Base-by-base conservation (phyloP, 176 grass and related monocot species). In the Aegilops tauschii region DNA sequence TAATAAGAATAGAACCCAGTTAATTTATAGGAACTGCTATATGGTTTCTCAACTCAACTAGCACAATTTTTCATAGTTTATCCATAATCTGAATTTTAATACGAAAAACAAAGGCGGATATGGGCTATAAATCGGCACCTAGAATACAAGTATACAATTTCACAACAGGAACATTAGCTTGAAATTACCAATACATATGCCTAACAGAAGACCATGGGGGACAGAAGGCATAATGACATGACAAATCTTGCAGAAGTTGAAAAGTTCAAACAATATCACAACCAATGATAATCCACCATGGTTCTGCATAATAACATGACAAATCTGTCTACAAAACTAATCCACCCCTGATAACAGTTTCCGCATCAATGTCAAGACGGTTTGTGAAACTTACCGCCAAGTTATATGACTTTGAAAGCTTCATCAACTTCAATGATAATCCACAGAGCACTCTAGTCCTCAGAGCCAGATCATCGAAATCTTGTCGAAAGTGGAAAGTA, bases 401-500 rank as follows among this genome's bases (percentile, higher is more conserved):
- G 82, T 91, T 92, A 88, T 85, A 84, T 52, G 56, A 76, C 75
- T 98, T 93, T 50, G 92, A 82, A 82, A 96, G 81, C 71, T 91
- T 94, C 97, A 94, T 99, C 69, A 99, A 87, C 79, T 91, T 92
- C 90, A 96, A 85, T 44, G 97, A 99, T 77, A 98, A 92, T 84
- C 88, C 94, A 31, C 90, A 87, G 47, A 96, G 90, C 82, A 99
- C 89, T 81, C 89, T 94, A 59, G 97, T 96, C 83, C 97, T 93
- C 70, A 86, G 56, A 13, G 94, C 94, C 71, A 96, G 31, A 88
- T 96, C 97, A 89, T 99, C 89, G 85, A 99, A 99, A 92, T 96
- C 94, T 94, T 96, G 97, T 32, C 94, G 82, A 79, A 99, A 96
- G 88, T 99, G 97, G 90, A 99, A 96, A 62, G 94, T 99, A 50